Conservation (phyloP, 176 grass and related monocot genomes). For the Zoysia pacifica region DNA sequence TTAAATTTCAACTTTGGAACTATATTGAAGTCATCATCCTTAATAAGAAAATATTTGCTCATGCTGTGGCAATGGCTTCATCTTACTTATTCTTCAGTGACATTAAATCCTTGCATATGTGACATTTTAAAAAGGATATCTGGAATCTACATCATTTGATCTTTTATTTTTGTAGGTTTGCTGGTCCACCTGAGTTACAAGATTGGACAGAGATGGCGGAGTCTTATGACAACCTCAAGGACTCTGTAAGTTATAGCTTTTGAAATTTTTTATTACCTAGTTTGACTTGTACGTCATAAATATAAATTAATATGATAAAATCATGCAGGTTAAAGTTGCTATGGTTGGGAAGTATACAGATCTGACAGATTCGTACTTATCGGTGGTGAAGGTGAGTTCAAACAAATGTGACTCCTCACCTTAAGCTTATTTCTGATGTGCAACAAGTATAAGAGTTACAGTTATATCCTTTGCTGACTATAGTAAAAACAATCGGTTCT, state of each 20-base stretch:
- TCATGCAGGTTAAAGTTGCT: constrained; percentile 95
- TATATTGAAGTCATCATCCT: constrained; percentile 3
- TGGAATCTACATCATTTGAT: not conserved
- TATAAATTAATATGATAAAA: constrained; percentile 18
- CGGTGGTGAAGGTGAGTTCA: constrained; percentile 77
- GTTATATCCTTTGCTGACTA: constrained; percentile 9
- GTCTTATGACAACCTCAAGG: constrained; percentile 75
- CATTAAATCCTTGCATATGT: constrained; percentile 2
- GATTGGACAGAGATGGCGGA: constrained; percentile 90
- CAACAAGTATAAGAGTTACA: not conserved
- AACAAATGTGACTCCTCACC: not conserved
- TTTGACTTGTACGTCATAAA: constrained; percentile 6
- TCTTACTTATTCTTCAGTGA: not conserved
- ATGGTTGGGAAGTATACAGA: constrained; percentile 97
- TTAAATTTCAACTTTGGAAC: not conserved
- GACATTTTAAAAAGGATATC: constrained; percentile 13
- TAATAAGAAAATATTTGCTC: constrained; percentile 34
- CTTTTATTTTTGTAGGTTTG: constrained; percentile 54
- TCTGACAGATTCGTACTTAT: constrained; percentile 92
- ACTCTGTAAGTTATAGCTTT: constrained; percentile 58
- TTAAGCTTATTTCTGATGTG: not conserved
- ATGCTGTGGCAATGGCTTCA: not conserved
- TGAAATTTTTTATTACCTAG: constrained; percentile 1
- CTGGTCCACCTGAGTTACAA: constrained; percentile 65
- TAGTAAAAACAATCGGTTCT: constrained; percentile 13